phyloP scores from a whole-genome alignment of 768 basidiomycete species.

The Hemileccinum rubropunctum region DNA sequence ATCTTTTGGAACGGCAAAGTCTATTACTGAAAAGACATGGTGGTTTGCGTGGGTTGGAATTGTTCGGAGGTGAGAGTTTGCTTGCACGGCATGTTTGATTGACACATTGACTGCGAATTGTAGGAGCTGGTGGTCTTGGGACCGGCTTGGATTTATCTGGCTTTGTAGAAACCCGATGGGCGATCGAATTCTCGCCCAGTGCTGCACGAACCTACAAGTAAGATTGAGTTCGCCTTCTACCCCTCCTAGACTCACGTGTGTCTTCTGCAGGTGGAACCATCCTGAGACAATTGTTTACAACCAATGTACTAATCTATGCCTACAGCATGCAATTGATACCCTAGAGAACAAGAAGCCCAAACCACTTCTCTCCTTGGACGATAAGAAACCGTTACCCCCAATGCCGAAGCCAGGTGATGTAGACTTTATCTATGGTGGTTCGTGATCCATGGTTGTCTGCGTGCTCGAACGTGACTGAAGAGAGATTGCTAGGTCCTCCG shows the following conservation, averaged over 20 bases:
- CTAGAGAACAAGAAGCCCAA: conserved; percentile 39
- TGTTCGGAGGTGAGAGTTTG: conserved; percentile 57
- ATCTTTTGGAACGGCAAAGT: conserved; percentile 27
- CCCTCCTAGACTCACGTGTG: not conserved
- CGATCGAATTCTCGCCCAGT: conserved; percentile 61
- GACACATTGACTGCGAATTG: not conserved
- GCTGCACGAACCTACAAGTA: conserved; percentile 67
- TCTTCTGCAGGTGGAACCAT: conserved; percentile 55
- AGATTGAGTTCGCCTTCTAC: conserved; percentile 13
- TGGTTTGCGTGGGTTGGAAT: conserved; percentile 57
- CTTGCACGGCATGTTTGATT: not conserved
- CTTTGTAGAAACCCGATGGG: conserved; percentile 64
- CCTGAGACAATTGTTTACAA: conserved; percentile 59
- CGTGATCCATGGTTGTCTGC: conserved; percentile 16
- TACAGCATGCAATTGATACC: conserved; percentile 55
- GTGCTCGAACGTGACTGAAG: not conserved
- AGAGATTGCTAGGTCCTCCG: conserved; percentile 54
- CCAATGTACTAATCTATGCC: conserved; percentile 57
- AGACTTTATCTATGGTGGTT: conserved; percentile 75
- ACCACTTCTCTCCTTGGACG: conserved; percentile 41
- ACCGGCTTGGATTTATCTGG: conserved; percentile 62
- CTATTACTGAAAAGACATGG: conserved; percentile 36
- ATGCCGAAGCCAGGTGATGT: conserved; percentile 62
- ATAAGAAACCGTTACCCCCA: conserved; percentile 34
- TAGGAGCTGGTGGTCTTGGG: conserved; percentile 75